These are phyloP conservation scores for Chlorella ohadii DNA, from an alignment of 139 green algal species.

Conservation along the genomic window DNA sequence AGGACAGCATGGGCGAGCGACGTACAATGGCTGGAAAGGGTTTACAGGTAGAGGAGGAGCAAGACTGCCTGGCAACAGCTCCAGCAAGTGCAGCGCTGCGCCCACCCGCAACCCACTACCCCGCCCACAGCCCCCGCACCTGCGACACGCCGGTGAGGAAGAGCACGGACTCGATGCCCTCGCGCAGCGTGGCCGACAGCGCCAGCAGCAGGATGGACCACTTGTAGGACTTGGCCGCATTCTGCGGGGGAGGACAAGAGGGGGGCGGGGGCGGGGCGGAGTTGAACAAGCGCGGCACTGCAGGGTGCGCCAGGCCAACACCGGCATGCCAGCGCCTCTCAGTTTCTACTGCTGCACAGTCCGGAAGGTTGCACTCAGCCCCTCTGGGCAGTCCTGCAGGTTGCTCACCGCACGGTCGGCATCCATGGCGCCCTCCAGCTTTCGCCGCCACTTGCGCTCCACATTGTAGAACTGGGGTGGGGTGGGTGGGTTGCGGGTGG, in stretches of 20 bases:
- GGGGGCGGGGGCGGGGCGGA: too few species aligned
- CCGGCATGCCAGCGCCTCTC: too few species aligned
- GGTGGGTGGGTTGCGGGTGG: too few species aligned
- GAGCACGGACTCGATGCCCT: conserved; percentile 64
- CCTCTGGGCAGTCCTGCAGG: neutral
- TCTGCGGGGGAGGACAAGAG: too few species aligned
- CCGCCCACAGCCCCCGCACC: neutral
- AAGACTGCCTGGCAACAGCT: conserved; percentile 16
- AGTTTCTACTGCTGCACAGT: too few species aligned
- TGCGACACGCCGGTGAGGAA: conserved; percentile 59
- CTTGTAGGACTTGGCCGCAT: neutral
- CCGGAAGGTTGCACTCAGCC: too few species aligned
- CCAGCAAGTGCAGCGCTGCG: too few species aligned
- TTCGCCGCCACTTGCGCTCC: conserved; percentile 62
- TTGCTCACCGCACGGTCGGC: neutral
- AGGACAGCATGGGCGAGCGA: too few species aligned
- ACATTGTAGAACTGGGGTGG: conserved; percentile 51
- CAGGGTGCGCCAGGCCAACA: too few species aligned
- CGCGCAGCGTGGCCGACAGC: conserved; percentile 50
- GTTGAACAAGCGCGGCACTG: too few species aligned
- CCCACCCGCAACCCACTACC: too few species aligned
- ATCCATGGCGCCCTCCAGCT: conserved; percentile 40
- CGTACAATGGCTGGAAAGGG: too few species aligned
- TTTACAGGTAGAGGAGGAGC: conserved; percentile 61
- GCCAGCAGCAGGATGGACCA: conserved; percentile 59